Evolutionary conservation across 345 rosid species (phyloP), one percentile per base, ranked within the genome.

Genomic region (Hibiscus tridactylites): DNA sequence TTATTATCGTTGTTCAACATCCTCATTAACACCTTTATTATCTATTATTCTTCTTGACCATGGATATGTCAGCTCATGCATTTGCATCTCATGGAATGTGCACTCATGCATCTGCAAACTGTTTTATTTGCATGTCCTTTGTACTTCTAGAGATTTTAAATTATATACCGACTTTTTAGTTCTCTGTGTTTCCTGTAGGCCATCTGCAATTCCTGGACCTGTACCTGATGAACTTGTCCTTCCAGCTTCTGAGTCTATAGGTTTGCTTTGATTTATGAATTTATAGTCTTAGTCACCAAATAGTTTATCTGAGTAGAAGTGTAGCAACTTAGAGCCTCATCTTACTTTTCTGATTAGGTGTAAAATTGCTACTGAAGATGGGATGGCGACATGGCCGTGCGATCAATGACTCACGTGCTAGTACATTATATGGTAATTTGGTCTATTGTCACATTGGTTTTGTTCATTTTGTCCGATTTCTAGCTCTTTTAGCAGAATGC

Each of bases 381-480:
- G 98, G 98, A 77, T 95, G 99, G 99, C 86, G 91, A 57, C 96
- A 75, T 42, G 97, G 97, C 54, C 94, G 82, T 80, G 86, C 98
- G 42, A 85, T 92, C 74, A 92, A 87, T 81, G 97, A 88, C 73
- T 87, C 87, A 31, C 82, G 76, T 68, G 79, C 88, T 70, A 83
- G 79, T 79, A 82, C 89, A 42, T 79, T 82, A 42, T 82, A 83
- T 68, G 88, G 95, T 87, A 78, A 65, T 54, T 76, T 72, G 69
- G 57, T 24, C 37, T 28, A 12, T 5, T n/a, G 21, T 65, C 47
- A 53, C 35, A 33, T 52, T 3, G 65, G 17, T 70, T 39, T 11
- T 66, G 46, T 60, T 53, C 49, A 2, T 72, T 42, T 28, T 65
- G 52, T 65, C 33, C 46, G 53, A 19, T 24, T 33, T 69, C 11